Conservation (phyloP, 257 asterid species). For the Primulina huaijiensis region DNA sequence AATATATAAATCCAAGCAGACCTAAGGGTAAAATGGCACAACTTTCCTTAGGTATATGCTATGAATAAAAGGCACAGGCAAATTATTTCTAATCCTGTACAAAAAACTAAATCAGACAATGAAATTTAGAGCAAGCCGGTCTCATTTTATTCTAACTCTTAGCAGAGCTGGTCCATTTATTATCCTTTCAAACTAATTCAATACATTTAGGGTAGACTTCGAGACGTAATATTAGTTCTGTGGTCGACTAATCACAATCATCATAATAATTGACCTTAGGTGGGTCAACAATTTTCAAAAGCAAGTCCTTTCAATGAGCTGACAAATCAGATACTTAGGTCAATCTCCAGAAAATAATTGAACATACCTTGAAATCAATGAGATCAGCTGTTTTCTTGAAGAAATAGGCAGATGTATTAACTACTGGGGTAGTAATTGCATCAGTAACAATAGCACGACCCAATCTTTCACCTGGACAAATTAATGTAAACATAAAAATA, state of each 20-base stretch:
- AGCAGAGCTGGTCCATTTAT: neutral
- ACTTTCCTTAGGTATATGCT: neutral
- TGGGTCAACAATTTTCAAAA: neutral
- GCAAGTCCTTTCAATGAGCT: neutral
- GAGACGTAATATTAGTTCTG: neutral
- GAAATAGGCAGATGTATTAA: constrained; percentile 89
- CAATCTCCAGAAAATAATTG: neutral
- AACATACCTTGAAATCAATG: constrained; percentile 80
- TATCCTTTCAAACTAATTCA: neutral
- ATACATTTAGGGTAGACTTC: neutral
- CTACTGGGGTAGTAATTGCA: constrained; percentile 87
- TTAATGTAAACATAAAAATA: constrained; percentile 7
- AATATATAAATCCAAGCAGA: too few relatives aligned
- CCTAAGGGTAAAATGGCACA: neutral
- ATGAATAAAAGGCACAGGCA: neutral
- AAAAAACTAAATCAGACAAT: too few relatives aligned
- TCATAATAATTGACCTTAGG: neutral
- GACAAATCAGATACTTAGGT: neutral
- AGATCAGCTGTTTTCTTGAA: constrained; percentile 83
- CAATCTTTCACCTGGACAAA: constrained; percentile 77
- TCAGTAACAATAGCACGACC: constrained; percentile 78
- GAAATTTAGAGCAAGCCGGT: neutral
- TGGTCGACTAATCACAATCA: neutral
- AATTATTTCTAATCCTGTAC: neutral
- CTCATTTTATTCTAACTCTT: neutral